Evolutionary conservation across 441 rosid genomes (phyloP).

Genomic region (Adansonia madagascariensis): DNA sequence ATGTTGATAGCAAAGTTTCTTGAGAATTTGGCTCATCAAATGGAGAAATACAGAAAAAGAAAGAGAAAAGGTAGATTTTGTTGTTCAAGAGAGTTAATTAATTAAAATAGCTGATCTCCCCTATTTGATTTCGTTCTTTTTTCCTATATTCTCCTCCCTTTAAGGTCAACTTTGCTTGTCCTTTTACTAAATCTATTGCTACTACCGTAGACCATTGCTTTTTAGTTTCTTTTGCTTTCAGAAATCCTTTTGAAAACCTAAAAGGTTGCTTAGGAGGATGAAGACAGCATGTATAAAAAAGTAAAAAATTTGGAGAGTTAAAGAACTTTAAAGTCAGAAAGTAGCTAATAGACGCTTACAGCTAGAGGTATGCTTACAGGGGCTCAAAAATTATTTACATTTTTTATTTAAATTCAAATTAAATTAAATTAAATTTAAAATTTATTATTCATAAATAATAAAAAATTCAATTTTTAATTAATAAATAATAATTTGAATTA

Average conservation of each 20-base stretch:
- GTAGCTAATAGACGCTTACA: background rate
- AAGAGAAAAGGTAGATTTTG: background rate
- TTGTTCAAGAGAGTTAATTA: background rate
- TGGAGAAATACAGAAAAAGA: background rate
- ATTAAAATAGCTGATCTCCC: background rate
- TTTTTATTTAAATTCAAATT: too few relatives aligned
- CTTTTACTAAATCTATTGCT: background rate
- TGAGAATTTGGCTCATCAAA: background rate
- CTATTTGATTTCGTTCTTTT: background rate
- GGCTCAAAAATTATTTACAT: too few relatives aligned
- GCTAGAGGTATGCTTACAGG: too few relatives aligned
- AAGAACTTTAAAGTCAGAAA: background rate
- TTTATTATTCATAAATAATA: too few relatives aligned
- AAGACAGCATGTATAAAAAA: too few relatives aligned
- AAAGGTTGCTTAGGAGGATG: background rate
- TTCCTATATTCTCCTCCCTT: background rate
- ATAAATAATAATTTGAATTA: too few relatives aligned
- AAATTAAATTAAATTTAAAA: too few relatives aligned
- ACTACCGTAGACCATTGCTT: background rate
- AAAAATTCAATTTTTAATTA: too few relatives aligned
- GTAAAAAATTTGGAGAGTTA: background rate
- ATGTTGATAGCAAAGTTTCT: conserved; percentile 28
- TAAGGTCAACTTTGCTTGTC: conserved; percentile 7
- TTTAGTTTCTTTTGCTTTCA: background rate
- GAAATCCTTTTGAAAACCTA: background rate